Base-by-base conservation (phyloP, 192 early-diverging fungal species). In the Polychytrium aggregatum region DNA sequence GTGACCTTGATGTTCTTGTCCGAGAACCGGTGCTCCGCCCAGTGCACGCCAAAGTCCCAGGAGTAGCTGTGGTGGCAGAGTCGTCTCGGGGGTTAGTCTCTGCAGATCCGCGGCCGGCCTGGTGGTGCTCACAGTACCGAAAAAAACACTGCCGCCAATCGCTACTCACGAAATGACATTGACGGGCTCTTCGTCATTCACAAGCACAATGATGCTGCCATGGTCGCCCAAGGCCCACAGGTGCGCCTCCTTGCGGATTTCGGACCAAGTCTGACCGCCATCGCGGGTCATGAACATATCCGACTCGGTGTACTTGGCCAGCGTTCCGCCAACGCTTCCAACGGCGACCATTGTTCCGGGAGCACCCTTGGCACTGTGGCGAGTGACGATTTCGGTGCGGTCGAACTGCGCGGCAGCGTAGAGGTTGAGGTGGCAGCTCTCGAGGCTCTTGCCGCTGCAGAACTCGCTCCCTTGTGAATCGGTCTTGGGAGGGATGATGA, bases 211-310 rank as follows among this genome's bases (percentile, higher is more conserved):
- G 13, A 96, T 48, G 1, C 81, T 79, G 21, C 96, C 96, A 52
- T 89, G 83, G 51, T 97, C 89, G 29, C 84, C 91, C 64, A 96
- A 85, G 40, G 82, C 90, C 63, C 87, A 88, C 38, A 80, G 64
- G 45, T 77, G 69, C 14, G 76, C 74, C 5, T 78, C 74, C 17
- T 74, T 72, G 31, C 65, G 72, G 17, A 88, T 70, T 57, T 88
- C 79, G 7, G 41, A 42, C 95, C 96, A 98, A 13, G 70, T 81
- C 14, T 76, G 71, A n/a, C 96, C 96, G 10, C 74, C 93, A 49
- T 98, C 90, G 44, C 82, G 76, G 44, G 84, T 87, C 35, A 92
- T 27, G 52, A 64, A 98, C 1, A 90, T 87, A 35, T 85, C 67
- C 21, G 81, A 59, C 14, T 78, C 59, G 0, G 54, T 67, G 41